Percentiles rank a stretch among this genome's conserved stretches.
phyloP scores from a whole-genome alignment of 768 basidiomycete genomes.

The Collybia mongolica region DNA sequence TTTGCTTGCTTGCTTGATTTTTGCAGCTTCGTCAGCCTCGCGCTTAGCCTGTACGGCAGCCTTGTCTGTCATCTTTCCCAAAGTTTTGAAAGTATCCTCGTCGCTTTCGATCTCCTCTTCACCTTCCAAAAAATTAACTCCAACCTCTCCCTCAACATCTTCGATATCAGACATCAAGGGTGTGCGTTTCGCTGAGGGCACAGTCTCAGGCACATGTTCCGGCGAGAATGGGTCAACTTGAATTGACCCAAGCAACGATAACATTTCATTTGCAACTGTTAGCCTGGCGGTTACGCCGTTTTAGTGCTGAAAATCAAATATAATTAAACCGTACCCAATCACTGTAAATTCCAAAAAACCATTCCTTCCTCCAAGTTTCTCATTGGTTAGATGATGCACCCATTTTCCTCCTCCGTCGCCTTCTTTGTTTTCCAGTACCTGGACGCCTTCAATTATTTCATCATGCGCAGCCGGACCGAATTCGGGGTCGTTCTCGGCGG shows the following conservation, averaged over 20 bases:
- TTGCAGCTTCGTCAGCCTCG: slow-evolving; percentile 19
- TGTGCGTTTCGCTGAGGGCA: slow-evolving; percentile 8
- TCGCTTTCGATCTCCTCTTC: slow-evolving; percentile 23
- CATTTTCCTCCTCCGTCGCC: slow-evolving; percentile 66
- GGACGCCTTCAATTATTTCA: slow-evolving; percentile 18
- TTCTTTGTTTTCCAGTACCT: slow-evolving; percentile 21
- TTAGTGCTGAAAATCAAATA: slow-evolving; percentile 1
- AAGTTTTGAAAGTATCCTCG: slow-evolving; percentile 21
- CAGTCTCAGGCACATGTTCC: slow-evolving; percentile 40
- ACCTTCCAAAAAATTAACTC: slow-evolving; percentile 15
- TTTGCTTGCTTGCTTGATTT: slow-evolving; percentile 12
- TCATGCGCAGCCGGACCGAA: slow-evolving; percentile 41
- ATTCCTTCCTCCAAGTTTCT: slow-evolving; percentile 63
- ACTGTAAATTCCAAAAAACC: slow-evolving; percentile 82
- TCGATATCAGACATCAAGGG: slow-evolving; percentile 17
- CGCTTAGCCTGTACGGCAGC: slow-evolving; percentile 20
- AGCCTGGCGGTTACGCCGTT: slow-evolving; percentile 44
- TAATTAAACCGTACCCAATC: slow-evolving; percentile 62
- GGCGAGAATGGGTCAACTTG: slow-evolving; percentile 75
- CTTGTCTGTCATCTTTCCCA: slow-evolving; percentile 25
- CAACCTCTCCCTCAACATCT: slow-evolving; percentile 15
- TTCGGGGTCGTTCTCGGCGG: slow-evolving; percentile 79
- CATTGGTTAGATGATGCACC: slow-evolving; percentile 72
- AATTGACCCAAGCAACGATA: slow-evolving; percentile 84
- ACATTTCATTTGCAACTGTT: slow-evolving; percentile 90